A percentile compares a stretch with the other conserved stretches of the same genome.
These are phyloP conservation scores for Trametes polyzona DNA, from an alignment of 1,284 basidiomycete genomes.

Conservation along the genomic window DNA sequence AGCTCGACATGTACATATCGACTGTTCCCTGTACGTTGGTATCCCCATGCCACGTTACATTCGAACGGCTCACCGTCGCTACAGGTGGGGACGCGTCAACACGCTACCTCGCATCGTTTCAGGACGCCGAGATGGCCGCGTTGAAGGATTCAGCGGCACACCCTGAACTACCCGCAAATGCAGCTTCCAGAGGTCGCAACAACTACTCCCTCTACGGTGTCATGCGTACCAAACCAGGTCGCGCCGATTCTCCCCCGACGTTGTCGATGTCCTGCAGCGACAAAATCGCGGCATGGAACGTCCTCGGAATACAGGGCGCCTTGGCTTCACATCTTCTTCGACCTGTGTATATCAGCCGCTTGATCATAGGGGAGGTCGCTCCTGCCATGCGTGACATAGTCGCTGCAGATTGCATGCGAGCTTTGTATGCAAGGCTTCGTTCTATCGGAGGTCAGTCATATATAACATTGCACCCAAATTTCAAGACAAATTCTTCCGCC, in stretches of 20 bases:
- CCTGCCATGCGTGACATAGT: slow-evolving; percentile 44
- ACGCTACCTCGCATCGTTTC: slow-evolving; percentile 70
- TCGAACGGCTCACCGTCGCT: slow-evolving; percentile 13
- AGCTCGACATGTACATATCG: slow-evolving; percentile 81
- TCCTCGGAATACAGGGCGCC: slow-evolving; percentile 85
- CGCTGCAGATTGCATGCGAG: slow-evolving; percentile 59
- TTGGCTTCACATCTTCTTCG: slow-evolving; percentile 59
- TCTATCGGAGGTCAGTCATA: slow-evolving; percentile 39
- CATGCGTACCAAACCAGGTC: slow-evolving; percentile 88
- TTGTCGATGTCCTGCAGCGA: slow-evolving; percentile 89
- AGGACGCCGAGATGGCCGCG: slow-evolving; percentile 70
- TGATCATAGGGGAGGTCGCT: slow-evolving; percentile 77
- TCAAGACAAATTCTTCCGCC: too few species aligned
- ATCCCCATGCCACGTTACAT: neutral
- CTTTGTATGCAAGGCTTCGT: slow-evolving; percentile 57
- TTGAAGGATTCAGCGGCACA: slow-evolving; percentile 60
- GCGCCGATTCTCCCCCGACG: slow-evolving; percentile 83
- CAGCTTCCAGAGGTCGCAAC: slow-evolving; percentile 73
- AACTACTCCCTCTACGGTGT: slow-evolving; percentile 77
- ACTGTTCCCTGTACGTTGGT: slow-evolving; percentile 79
- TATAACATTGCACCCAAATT: neutral
- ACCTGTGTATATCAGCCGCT: slow-evolving; percentile 65
- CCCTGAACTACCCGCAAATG: slow-evolving; percentile 40
- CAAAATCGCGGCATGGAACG: slow-evolving; percentile 85
- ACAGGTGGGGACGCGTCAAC: slow-evolving; percentile 89